phyloP scores from a whole-genome alignment of 805 yeast genomes.

The Candida qinlingensis region DNA sequence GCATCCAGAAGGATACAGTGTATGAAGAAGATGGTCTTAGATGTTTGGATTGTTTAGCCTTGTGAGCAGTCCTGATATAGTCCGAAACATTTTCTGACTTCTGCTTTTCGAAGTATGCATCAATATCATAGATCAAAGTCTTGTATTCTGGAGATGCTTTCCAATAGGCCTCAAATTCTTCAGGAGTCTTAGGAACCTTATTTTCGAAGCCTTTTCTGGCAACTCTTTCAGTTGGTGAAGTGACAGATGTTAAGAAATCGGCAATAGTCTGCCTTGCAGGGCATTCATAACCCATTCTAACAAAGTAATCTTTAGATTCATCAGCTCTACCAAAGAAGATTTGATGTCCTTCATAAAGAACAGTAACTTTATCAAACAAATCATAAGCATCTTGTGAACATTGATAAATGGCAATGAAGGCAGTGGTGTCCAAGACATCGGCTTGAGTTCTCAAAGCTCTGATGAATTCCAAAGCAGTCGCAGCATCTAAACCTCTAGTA shows the following conservation, averaged over 20 bases:
- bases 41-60: conserved; percentile 44
- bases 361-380: conserved; percentile 56
- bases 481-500: conserved; percentile 57
- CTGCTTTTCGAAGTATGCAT: conserved; percentile 12
- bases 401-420: conserved; percentile 66
- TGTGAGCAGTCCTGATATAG: conserved; percentile 36
- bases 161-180: conserved; percentile 61
- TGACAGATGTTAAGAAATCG: conserved; percentile 63
- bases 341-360: conserved; percentile 56
- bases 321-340: conserved; percentile 58
- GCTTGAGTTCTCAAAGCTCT: conserved; percentile 47
- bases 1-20: conserved; percentile 46
- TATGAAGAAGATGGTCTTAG: conserved; percentile 41
- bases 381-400: conserved; percentile 64
- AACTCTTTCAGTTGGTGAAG: conserved; percentile 59
- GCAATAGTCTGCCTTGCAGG: conserved; percentile 67
- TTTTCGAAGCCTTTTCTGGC: conserved; percentile 42
- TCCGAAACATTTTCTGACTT: conserved; percentile 14
- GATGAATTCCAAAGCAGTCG: conserved; percentile 50
- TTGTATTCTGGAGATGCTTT: conserved; percentile 39
- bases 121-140: conserved; percentile 38
- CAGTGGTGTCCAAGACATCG: conserved; percentile 40
- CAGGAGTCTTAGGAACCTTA: conserved; percentile 54
- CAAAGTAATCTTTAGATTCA: conserved; percentile 52
- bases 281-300: conserved; percentile 58